A percentile compares a stretch with the other conserved stretches of the same genome.
phyloP scores from a whole-genome alignment of 2,329 filamentous ascomycete genomes.

The Xylaria sp. region DNA sequence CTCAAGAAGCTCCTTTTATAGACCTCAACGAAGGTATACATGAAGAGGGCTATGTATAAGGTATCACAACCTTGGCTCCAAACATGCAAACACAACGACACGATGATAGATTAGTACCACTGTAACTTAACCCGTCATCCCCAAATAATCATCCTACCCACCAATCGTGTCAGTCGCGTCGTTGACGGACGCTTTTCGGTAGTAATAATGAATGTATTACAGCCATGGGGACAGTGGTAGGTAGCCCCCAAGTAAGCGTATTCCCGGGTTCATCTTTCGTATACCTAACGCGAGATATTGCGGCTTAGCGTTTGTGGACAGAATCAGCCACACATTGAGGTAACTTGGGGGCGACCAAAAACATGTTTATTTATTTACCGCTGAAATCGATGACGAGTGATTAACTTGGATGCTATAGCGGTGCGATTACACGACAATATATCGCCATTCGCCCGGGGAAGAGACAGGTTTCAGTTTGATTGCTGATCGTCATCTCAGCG shows the following conservation, averaged over 20 bases:
- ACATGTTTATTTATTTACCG: slow-evolving; percentile 31
- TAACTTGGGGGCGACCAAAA: slow-evolving; percentile 25
- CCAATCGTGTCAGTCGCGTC: not conserved
- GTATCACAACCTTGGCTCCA: not conserved
- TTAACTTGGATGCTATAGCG: not conserved
- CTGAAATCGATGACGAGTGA: not conserved
- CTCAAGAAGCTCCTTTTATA: slow-evolving; percentile 4
- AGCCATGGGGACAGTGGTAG: not conserved
- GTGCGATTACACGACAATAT: not conserved
- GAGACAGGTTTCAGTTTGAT: slow-evolving; percentile 4
- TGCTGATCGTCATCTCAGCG: slow-evolving; percentile 17
- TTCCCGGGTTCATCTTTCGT: not conserved
- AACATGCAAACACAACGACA: not conserved
- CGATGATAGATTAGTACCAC: not conserved
- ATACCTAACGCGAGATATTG: slow-evolving; percentile 11
- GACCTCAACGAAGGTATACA: not conserved
- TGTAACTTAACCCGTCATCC: not conserved
- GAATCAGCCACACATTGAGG: slow-evolving; percentile 11
- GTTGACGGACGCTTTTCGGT: not conserved
- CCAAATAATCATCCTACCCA: not conserved
- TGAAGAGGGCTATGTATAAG: not conserved
- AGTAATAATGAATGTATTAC: not conserved
- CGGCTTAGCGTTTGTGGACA: not conserved
- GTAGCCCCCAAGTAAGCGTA: slow-evolving; percentile 8
- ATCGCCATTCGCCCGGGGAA: not conserved